Percentiles rank a stretch among this genome's conserved stretches.
phyloP scores from a whole-genome alignment of 2,329 filamentous ascomycete species.

The Cercospora nicotianae region DNA sequence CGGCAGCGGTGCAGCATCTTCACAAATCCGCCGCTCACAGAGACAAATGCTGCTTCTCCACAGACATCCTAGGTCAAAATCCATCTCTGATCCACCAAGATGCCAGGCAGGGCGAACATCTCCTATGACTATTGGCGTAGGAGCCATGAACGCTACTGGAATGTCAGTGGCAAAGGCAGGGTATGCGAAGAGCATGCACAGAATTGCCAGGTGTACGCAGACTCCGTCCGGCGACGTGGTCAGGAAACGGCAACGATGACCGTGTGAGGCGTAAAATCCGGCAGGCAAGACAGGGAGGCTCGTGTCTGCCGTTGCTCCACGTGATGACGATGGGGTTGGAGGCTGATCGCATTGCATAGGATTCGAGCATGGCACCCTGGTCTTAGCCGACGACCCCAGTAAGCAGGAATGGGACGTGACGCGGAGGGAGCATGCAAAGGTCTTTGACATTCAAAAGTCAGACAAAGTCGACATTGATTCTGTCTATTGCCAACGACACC shows the following conservation, averaged over 20 bases:
- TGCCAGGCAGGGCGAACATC: not conserved
- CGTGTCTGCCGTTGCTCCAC: not conserved
- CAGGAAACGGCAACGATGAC: not conserved
- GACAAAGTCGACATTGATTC: not conserved
- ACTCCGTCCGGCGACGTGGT: not conserved
- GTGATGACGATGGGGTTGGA: not conserved
- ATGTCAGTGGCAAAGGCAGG: slow-evolving; percentile 8
- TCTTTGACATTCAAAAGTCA: not conserved
- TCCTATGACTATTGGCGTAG: not conserved
- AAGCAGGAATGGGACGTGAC: not conserved
- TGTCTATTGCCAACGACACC: not conserved
- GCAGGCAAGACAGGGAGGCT: not conserved
- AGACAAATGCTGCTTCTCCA: not conserved
- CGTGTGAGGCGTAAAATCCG: slow-evolving; percentile 9
- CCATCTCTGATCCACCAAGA: not conserved
- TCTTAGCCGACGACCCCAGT: not conserved
- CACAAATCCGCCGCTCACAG: not conserved
- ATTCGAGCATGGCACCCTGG: not conserved
- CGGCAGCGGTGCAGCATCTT: not conserved
- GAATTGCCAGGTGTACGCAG: not conserved
- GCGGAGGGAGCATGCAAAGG: not conserved
- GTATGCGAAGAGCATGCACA: not conserved
- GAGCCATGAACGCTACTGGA: slow-evolving; percentile 4
- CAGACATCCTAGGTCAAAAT: not conserved
- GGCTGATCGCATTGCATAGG: not conserved